A percentile compares a stretch with the other conserved stretches of the same genome.
Conservation (phyloP, 177 flowering plant genomes). For the Telopea speciosissima region DNA sequence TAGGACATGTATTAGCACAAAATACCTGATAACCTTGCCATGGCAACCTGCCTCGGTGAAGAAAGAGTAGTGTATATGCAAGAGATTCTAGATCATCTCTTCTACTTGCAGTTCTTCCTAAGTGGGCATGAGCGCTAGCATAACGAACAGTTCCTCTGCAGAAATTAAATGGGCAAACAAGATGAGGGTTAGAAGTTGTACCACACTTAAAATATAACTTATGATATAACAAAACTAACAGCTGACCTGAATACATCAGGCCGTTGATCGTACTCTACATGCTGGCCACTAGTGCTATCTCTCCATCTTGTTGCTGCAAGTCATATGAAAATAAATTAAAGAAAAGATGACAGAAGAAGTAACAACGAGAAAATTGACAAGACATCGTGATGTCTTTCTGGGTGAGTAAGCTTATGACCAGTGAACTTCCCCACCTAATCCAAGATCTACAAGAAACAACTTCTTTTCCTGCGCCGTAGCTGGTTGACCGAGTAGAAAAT, state of each 20-base stretch:
- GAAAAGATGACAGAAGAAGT: not conserved
- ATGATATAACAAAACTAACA: not conserved
- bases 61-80: constrained; percentile 83
- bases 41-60: constrained; percentile 75
- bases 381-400: not conserved
- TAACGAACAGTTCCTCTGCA: constrained; percentile 82
- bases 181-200: constrained; percentile 1
- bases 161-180: constrained; percentile 8
- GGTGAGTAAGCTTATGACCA: no score
- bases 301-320: constrained; percentile 91
- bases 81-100: constrained; percentile 95
- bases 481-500: constrained; percentile 85
- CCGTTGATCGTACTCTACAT: constrained; percentile 97
- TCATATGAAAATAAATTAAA: constrained; percentile 2
- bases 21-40: constrained; percentile 93
- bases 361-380: not conserved
- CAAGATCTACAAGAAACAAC: constrained; percentile 80
- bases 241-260: constrained; percentile 92
- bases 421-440: constrained; percentile 48
- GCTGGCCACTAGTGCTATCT: constrained; percentile 58
- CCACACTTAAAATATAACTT: not conserved
- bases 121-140: constrained; percentile 92
- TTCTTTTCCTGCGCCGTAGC: constrained; percentile 67
- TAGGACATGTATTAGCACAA: not conserved
- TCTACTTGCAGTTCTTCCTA: constrained; percentile 94